A percentile compares a stretch with the other conserved stretches of the same genome.
phyloP scores from a whole-genome alignment of 169 alveolate species.

The Cryptosporidium sp. region DNA sequence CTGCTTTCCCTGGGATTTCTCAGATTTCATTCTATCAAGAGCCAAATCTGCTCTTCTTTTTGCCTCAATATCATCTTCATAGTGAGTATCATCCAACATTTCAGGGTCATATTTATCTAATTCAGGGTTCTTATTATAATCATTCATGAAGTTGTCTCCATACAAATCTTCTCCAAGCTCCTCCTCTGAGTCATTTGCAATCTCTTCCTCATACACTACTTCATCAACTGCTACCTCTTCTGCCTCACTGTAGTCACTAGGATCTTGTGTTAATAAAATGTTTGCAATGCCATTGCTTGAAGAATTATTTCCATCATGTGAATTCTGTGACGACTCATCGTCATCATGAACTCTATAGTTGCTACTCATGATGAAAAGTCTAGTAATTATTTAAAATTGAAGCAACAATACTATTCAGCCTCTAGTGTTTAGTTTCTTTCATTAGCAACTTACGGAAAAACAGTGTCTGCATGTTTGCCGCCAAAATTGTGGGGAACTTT shows the following conservation, averaged over 20 bases:
- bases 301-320: constrained; percentile 20
- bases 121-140: constrained; percentile 49
- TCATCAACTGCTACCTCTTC: constrained; percentile 74
- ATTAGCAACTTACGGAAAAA: neutral
- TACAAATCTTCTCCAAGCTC: constrained; percentile 69
- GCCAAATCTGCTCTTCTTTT: constrained; percentile 86
- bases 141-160: constrained; percentile 65
- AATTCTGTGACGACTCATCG: constrained; percentile 26
- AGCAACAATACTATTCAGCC: neutral
- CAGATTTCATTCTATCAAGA: constrained; percentile 81
- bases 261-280: constrained; percentile 62
- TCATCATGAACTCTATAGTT: constrained; percentile 29
- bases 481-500: constrained; percentile 59
- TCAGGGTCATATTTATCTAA: constrained; percentile 87
- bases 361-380: constrained; percentile 18
- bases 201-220: constrained; percentile 58
- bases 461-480: constrained; percentile 65
- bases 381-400: constrained; percentile 1
- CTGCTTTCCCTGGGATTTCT: constrained; percentile 82
- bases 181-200: constrained; percentile 66
- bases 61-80: constrained; percentile 87
- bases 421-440: neutral
- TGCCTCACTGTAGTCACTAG: constrained; percentile 74
- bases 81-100: constrained; percentile 85
- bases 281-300: constrained; percentile 38